phyloP scores from a whole-genome alignment of 148 eudicot species.

The Silene conica region DNA sequence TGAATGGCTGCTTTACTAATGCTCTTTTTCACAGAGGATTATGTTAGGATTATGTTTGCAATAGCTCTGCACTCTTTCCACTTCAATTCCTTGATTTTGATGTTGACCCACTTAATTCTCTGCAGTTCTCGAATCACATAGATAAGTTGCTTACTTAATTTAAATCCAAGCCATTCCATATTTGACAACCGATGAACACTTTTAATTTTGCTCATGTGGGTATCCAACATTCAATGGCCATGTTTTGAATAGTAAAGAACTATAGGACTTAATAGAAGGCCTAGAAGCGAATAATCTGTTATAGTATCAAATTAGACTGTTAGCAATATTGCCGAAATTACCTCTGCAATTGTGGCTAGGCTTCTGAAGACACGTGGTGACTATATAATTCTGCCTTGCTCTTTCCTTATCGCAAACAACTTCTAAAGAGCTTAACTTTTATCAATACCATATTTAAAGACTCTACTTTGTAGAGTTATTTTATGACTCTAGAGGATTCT shows the following conservation, averaged over 20 bases:
- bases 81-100: constrained; percentile 91
- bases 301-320: neutral
- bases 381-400: neutral
- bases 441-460: too few species aligned
- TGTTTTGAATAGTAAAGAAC: constrained; percentile 78
- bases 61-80: constrained; percentile 94
- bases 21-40: constrained; percentile 21
- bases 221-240: constrained; percentile 96
- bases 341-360: neutral
- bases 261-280: constrained; percentile 88
- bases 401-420: neutral
- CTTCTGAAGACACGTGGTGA: neutral
- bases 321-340: neutral
- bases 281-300: constrained; percentile 75
- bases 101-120: constrained; percentile 90
- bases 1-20: constrained; percentile 1
- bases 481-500: too few species aligned
- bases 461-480: too few species aligned
- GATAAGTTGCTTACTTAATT: constrained; percentile 59
- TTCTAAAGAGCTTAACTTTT: neutral
- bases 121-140: constrained; percentile 98
- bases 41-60: constrained; percentile 99
- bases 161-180: neutral
- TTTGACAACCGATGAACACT: neutral
- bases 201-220: constrained; percentile 45